Evolutionary conservation across 495 filamentous ascomycete species (phyloP), one percentile per base, ranked within the genome.

Genomic region (Chaetomidium leptoderma): DNA sequence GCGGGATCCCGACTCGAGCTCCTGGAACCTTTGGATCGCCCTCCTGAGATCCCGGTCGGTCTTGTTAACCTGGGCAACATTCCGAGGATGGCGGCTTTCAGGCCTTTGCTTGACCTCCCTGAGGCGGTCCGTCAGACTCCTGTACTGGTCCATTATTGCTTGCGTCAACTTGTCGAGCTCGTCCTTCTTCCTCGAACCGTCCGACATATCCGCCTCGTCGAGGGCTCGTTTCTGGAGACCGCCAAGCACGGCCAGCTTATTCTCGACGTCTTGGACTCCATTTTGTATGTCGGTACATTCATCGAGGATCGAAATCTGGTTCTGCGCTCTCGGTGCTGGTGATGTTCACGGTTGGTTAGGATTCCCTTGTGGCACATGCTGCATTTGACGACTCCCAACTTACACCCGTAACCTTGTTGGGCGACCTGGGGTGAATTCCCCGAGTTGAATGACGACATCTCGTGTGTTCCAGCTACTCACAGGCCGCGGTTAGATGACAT

Each of bases 71-170:
- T 96, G 91, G 27, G 85, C 82, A 50, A 78, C 76, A 63, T 95
- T 91, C 62, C 81, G 78, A 33, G 82, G 73, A 65, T 84, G 81
- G 35, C 83, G 83, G 43, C 82, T 84, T 54, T 90, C 88, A 40
- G 87, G 89, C 59, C 86, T 85, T 57, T 81, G 79, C 80, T 95
- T 96, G 71, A 96, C 78, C 57, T 78, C 77, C 72, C 86, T 87
- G 58, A 97, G 81, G 37, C 86, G 84, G 32, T 83, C 82, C 49
- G 81, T 84, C 58, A 97, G 79, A 57, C 79, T 80, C 53, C 86
- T 86, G 71, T 95, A 95, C 26, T 83, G 74, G 43, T 81, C 83
- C 81, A 93, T 95, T 61, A 91, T 91, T 58, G 91, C 83, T 24
- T 86, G 69, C 60, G 77, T 79, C 36, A 85, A 66, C 42, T 66